A percentile compares a stretch with the other conserved stretches of the same genome.
Evolutionary conservation across 176 grass and related monocot species (phyloP).

Genomic region (Oryza coarctata): DNA sequence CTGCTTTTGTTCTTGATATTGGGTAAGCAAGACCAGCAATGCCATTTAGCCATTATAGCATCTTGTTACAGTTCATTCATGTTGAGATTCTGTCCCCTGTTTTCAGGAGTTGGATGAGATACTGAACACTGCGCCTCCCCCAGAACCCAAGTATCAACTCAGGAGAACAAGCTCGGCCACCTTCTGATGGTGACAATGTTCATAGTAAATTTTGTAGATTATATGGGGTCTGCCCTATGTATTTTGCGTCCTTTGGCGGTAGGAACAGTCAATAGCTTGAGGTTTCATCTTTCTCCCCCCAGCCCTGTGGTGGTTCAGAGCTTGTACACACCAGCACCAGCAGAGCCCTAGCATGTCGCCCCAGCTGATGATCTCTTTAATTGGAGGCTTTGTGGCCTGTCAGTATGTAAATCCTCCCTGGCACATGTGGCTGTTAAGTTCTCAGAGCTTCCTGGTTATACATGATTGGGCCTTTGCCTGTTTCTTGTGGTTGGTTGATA

Average conservation of each 20-base stretch:
- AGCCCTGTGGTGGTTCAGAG: conserved; percentile 15
- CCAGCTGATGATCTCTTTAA: conserved; percentile 16
- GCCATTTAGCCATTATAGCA: neutral
- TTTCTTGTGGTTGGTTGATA: neutral
- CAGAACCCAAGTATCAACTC: conserved; percentile 67
- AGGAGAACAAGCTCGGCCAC: conserved; percentile 64
- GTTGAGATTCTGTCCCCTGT: neutral
- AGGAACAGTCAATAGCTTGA: conserved; percentile 42
- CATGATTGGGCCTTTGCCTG: conserved; percentile 3
- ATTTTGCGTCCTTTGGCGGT: conserved; percentile 6
- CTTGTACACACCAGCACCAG: conserved; percentile 33
- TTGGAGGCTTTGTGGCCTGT: conserved; percentile 17
- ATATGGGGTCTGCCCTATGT: conserved; percentile 33
- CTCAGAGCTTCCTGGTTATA: conserved; percentile 21
- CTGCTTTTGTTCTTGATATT: conserved; percentile 11
- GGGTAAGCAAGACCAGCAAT: neutral
- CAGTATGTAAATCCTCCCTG: conserved; percentile 39
- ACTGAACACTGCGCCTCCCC: conserved; percentile 39
- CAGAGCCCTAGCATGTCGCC: conserved; percentile 34
- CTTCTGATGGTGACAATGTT: conserved; percentile 37
- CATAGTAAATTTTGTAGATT: conserved; percentile 69
- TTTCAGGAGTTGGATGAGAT: conserved; percentile 85
- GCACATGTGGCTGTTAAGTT: neutral
- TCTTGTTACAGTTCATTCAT: neutral
- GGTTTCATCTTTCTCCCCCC: conserved; percentile 4